Percentiles rank a stretch among this genome's conserved stretches.
Evolutionary conservation across 2,329 filamentous ascomycete species (phyloP).

Genomic region (Rutstroemia sp.): DNA sequence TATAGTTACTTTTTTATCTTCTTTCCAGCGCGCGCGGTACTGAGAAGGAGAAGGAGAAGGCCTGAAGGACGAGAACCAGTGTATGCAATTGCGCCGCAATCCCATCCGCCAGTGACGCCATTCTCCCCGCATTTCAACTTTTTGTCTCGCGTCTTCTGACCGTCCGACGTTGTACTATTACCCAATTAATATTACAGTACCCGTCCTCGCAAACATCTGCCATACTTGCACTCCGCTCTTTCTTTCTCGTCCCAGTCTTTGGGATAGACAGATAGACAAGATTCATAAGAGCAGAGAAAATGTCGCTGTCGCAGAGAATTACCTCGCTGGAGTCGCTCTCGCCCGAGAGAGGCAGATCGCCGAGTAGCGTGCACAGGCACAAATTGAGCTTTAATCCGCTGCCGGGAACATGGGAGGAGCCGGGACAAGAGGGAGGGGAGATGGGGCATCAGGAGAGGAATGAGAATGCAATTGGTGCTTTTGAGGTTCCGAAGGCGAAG

Average conservation of each 20-base stretch:
- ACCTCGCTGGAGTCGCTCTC: slow-evolving; percentile 19
- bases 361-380: slow-evolving; percentile 5
- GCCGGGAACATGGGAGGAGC: slow-evolving; percentile 15
- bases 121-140: too few relatives aligned
- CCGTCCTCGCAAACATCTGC: background rate
- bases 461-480: slow-evolving; percentile 28
- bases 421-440: slow-evolving; percentile 4
- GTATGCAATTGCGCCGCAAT: too few relatives aligned
- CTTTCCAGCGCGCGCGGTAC: too few relatives aligned
- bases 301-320: slow-evolving; percentile 21
- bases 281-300: background rate
- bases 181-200: too few relatives aligned
- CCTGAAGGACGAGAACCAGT: too few relatives aligned
- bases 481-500: slow-evolving; percentile 32
- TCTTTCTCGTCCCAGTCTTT: background rate
- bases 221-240: background rate
- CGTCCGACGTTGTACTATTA: too few relatives aligned
- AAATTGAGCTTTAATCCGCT: slow-evolving; percentile 23
- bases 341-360: slow-evolving; percentile 18
- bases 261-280: too few relatives aligned
- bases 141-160: too few relatives aligned
- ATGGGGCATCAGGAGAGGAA: background rate
- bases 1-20: too few relatives aligned
- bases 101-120: too few relatives aligned
- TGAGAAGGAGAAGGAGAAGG: too few relatives aligned